Conservation (phyloP, 108 stramenopile species). For the Pseudonitzschia multistriata region DNA sequence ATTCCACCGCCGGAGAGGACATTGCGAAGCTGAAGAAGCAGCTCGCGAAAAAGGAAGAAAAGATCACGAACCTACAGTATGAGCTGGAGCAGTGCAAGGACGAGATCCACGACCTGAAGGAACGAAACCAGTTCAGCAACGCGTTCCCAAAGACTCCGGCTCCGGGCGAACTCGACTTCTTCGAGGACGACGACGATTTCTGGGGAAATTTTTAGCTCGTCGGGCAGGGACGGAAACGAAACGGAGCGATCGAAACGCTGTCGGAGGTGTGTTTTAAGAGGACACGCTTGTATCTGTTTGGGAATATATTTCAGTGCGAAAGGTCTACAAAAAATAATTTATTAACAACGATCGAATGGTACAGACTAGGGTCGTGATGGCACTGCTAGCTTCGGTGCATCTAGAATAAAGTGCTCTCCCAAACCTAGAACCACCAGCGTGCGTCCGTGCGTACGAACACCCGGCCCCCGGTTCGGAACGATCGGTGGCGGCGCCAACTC, state of each 20-base stretch:
- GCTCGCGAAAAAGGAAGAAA: conserved; percentile 29
- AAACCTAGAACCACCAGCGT: no score
- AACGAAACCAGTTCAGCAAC: conserved; percentile 8
- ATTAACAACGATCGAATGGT: no score
- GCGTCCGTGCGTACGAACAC: no score
- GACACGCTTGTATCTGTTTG: no score
- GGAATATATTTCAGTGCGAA: no score
- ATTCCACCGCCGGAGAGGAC: conserved; percentile 25
- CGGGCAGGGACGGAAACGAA: not conserved
- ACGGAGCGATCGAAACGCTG: not conserved
- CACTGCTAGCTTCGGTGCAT: no score
- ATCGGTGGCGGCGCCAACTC: no score
- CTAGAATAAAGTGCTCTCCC: no score
- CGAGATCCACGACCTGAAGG: conserved; percentile 31
- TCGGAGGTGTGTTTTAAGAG: no score
- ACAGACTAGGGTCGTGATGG: no score
- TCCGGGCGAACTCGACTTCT: conserved; percentile 29
- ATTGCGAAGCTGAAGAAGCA: conserved; percentile 29
- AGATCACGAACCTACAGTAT: conserved; percentile 26
- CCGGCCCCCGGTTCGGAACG: no score
- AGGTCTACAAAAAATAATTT: no score
- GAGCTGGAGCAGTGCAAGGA: conserved; percentile 32
- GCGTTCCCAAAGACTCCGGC: conserved; percentile 2
- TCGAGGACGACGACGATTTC: conserved; percentile 30
- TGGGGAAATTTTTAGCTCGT: conserved; percentile 6